Conservation (phyloP, 2,329 filamentous ascomycete genomes). For the Aspergillus bombycis region DNA sequence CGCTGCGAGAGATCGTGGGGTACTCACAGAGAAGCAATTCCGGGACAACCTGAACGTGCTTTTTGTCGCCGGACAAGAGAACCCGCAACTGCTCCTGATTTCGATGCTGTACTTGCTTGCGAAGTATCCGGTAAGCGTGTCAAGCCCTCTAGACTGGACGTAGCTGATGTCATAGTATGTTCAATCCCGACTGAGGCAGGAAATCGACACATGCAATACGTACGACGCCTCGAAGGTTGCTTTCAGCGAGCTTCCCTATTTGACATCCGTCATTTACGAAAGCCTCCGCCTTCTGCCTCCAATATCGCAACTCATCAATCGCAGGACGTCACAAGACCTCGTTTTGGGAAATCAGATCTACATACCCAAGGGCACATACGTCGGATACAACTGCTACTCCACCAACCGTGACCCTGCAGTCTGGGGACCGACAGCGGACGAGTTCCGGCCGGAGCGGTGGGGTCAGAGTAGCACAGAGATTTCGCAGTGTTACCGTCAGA, state of each 20-base stretch:
- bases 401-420: conserved; percentile 34
- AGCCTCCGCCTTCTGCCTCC: neutral
- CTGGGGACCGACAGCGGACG: conserved; percentile 40
- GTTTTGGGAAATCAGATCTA: conserved; percentile 27
- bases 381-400: conserved; percentile 42
- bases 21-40: conserved; percentile 37
- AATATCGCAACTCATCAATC: neutral
- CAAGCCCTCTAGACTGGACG: neutral
- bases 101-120: conserved; percentile 38
- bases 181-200: neutral
- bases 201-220: neutral
- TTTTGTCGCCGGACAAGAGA: conserved; percentile 45
- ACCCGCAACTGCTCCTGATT: conserved; percentile 38
- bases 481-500: conserved; percentile 37
- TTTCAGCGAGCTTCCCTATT: neutral
- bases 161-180: neutral
- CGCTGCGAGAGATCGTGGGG: conserved; percentile 15
- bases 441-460: conserved; percentile 46
- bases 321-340: neutral
- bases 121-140: conserved; percentile 22
- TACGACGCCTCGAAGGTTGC: neutral
- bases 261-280: neutral
- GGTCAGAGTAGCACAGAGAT: conserved; percentile 34
- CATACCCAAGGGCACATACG: conserved; percentile 37
- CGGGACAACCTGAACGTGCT: conserved; percentile 41